Conservation (phyloP, 192 early-diverging fungal species). For the Oehlia diaphana region DNA sequence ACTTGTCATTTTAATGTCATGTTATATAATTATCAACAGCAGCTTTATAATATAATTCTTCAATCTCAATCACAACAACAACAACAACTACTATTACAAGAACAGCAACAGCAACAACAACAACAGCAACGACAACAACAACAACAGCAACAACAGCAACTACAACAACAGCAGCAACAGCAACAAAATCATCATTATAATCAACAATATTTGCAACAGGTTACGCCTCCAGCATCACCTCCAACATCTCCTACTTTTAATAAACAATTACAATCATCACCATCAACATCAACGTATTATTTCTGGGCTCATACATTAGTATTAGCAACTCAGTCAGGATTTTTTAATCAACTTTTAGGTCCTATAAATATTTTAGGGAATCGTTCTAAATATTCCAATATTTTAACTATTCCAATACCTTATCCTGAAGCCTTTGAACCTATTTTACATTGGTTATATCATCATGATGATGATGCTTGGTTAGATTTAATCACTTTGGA, state of each 20-base stretch:
- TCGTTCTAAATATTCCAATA: neutral
- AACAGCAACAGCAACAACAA: neutral
- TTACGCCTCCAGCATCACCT: neutral
- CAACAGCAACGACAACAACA: neutral
- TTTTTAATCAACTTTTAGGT: constrained; percentile 22
- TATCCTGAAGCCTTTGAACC: constrained; percentile 16
- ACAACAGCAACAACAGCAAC: neutral
- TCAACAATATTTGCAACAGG: neutral
- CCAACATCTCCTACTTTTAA: neutral
- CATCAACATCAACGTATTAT: neutral
- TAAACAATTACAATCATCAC: neutral
- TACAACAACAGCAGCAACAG: too few relatives aligned
- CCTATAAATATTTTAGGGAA: neutral
- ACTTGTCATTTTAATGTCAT: neutral
- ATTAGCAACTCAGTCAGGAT: constrained; percentile 11
- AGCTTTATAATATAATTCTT: neutral
- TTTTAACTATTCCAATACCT: constrained; percentile 12
- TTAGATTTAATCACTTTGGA: constrained; percentile 17
- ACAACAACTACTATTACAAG: neutral
- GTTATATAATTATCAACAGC: constrained; percentile 1
- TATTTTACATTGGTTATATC: constrained; percentile 27
- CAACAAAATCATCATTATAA: too few relatives aligned
- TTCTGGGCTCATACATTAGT: constrained; percentile 10
- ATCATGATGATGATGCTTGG: constrained; percentile 27
- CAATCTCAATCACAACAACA: neutral